Evolutionary conservation across 148 eudicot genomes (phyloP).

Genomic region (Suaeda aralocaspica): DNA sequence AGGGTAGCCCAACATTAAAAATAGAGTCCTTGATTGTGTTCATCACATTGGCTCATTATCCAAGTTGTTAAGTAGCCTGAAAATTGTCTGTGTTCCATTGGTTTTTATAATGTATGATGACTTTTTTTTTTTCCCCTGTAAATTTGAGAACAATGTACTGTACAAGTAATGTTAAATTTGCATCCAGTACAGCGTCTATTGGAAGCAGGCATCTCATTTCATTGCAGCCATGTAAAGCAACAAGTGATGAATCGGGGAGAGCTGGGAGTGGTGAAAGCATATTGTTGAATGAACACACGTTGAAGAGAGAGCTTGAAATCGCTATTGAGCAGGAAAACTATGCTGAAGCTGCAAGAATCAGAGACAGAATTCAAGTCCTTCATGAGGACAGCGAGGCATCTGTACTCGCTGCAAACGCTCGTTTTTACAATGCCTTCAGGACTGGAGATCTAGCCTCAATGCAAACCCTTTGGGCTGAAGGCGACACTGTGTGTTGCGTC

Average conservation of each 20-base stretch:
- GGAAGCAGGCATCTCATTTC: constrained; percentile 29
- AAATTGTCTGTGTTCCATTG: neutral
- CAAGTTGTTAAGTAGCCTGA: neutral
- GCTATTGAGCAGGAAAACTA: constrained; percentile 87
- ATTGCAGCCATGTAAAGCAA: constrained; percentile 52
- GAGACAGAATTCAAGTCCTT: constrained; percentile 68
- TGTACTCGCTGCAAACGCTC: constrained; percentile 67
- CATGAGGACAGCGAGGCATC: constrained; percentile 83
- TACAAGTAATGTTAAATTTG: constrained; percentile 28
- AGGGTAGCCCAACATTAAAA: neutral
- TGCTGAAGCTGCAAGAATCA: constrained; percentile 79
- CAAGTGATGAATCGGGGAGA: constrained; percentile 58
- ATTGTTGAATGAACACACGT: constrained; percentile 52
- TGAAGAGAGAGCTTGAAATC: constrained; percentile 59
- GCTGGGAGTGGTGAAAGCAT: constrained; percentile 71
- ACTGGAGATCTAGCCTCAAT: constrained; percentile 74
- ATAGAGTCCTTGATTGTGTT: neutral
- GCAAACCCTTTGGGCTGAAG: constrained; percentile 83
- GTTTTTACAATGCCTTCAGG: constrained; percentile 85
- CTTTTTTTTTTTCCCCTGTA: neutral
- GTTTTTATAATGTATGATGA: neutral
- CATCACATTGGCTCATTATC: neutral
- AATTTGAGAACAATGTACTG: neutral
- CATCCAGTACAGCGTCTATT: constrained; percentile 58
- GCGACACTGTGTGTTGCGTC: constrained; percentile 78